Percentiles rank a stretch among this genome's conserved stretches.
These are phyloP conservation scores for Suhomyces prunicola DNA, from an alignment of 805 yeast species.

Conservation along the genomic window DNA sequence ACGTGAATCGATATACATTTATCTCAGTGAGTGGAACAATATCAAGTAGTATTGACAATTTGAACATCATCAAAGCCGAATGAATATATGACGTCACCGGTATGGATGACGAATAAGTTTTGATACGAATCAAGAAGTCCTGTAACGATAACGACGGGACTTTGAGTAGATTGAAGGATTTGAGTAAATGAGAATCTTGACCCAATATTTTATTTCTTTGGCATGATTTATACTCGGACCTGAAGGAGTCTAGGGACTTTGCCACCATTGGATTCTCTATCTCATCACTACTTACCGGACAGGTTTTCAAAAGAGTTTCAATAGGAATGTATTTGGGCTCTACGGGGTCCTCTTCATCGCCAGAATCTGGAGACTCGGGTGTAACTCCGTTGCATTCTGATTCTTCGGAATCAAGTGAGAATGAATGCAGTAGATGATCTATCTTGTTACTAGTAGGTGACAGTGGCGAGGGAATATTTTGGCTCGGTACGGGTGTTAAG, in stretches of 20 bases:
- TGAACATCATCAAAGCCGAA: constrained; percentile 36
- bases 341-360: constrained; percentile 7
- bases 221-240: constrained; percentile 19
- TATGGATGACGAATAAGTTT: constrained; percentile 38
- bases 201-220: constrained; percentile 12
- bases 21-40: constrained; percentile 30
- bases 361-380: constrained; percentile 13
- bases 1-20: constrained; percentile 38
- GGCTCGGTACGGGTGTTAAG: not conserved
- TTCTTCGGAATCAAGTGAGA: not conserved
- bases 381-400: constrained; percentile 13
- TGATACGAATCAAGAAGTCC: constrained; percentile 34
- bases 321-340: constrained; percentile 19
- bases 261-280: constrained; percentile 15
- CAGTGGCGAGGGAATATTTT: constrained; percentile 11
- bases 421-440: constrained; percentile 1
- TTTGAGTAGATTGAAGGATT: constrained; percentile 31
- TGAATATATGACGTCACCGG: constrained; percentile 40
- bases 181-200: constrained; percentile 29
- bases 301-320: constrained; percentile 16
- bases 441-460: constrained; percentile 22
- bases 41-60: constrained; percentile 31
- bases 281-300: constrained; percentile 11
- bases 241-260: constrained; percentile 13
- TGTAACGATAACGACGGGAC: constrained; percentile 34